A percentile compares a stretch with the other conserved stretches of the same genome.
Evolutionary conservation across 2,329 filamentous ascomycete species (phyloP).

Genomic region (Stagonosporopsis tanaceti): DNA sequence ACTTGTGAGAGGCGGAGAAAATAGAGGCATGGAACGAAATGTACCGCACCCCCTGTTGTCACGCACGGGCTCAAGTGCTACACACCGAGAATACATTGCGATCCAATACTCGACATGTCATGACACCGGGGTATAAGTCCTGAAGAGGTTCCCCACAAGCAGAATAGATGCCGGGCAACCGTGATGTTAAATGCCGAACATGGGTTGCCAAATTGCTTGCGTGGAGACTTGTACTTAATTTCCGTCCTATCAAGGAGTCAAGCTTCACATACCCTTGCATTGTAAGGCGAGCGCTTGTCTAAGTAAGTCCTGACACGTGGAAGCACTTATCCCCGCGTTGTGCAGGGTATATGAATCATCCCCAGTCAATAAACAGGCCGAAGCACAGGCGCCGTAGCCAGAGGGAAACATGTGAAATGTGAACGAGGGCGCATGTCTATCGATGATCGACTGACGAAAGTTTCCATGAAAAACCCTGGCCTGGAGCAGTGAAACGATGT

Average conservation of each 20-base stretch:
- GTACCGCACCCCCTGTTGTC: background rate
- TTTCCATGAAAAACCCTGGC: background rate
- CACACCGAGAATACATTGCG: background rate
- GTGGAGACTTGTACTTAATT: slow-evolving; percentile 3
- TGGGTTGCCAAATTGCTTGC: slow-evolving; percentile 11
- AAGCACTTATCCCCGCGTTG: slow-evolving; percentile 9
- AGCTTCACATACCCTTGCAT: slow-evolving; percentile 5
- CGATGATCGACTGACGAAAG: background rate
- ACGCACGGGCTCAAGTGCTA: background rate
- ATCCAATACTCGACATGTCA: background rate
- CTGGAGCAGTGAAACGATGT: background rate
- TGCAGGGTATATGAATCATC: slow-evolving; percentile 1
- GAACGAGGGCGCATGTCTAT: background rate
- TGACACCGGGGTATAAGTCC: background rate
- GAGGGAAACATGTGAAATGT: background rate
- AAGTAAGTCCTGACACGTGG: slow-evolving; percentile 12
- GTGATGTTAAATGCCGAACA: background rate
- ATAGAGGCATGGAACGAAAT: slow-evolving; percentile 1
- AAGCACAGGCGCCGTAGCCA: background rate
- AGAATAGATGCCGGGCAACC: background rate
- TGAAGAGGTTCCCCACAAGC: background rate
- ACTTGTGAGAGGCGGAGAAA: slow-evolving; percentile 8
- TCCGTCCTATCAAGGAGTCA: slow-evolving; percentile 10
- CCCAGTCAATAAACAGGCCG: background rate
- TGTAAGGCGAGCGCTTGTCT: background rate